Percentiles rank a stretch among this genome's conserved stretches.
phyloP scores from a whole-genome alignment of 495 filamentous ascomycete genomes.

The Aspergillus mulundensis region DNA sequence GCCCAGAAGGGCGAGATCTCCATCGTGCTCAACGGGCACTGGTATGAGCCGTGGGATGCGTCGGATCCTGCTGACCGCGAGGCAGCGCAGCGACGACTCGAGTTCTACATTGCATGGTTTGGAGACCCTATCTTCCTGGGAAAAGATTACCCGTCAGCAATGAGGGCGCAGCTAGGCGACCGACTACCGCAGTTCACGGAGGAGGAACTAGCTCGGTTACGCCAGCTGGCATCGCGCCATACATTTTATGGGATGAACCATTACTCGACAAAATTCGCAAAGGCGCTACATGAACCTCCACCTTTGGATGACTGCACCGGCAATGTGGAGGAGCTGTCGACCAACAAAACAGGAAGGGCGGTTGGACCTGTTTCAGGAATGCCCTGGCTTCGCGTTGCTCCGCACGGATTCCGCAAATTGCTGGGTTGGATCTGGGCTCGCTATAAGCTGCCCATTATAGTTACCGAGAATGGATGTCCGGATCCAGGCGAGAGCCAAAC shows the following conservation, averaged over 20 bases:
- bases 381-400: slow-evolving; percentile 61
- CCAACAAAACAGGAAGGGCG: slow-evolving; percentile 55
- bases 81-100: slow-evolving; percentile 39
- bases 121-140: slow-evolving; percentile 66
- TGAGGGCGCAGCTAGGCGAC: slow-evolving; percentile 61
- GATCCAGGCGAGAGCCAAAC: slow-evolving; percentile 65
- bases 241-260: slow-evolving; percentile 79
- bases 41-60: slow-evolving; percentile 42
- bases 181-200: slow-evolving; percentile 59
- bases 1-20: slow-evolving; percentile 24
- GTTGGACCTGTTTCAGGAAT: slow-evolving; percentile 66
- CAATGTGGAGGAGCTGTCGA: slow-evolving; percentile 57
- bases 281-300: slow-evolving; percentile 31
- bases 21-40: slow-evolving; percentile 45
- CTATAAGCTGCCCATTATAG: slow-evolving; percentile 65
- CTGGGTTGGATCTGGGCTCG: slow-evolving; percentile 66
- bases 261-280: slow-evolving; percentile 70
- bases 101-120: slow-evolving; percentile 48
- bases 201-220: slow-evolving; percentile 55
- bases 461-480: slow-evolving; percentile 71
- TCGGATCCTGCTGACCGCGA: slow-evolving; percentile 19
- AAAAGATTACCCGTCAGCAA: slow-evolving; percentile 59
- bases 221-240: slow-evolving; percentile 47
- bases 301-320: slow-evolving; percentile 56
- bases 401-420: slow-evolving; percentile 61